Evolutionary conservation across 2,329 filamentous ascomycete genomes (phyloP), one percentile per base, ranked within the genome.

Genomic region (Tolypocladium nubicola): DNA sequence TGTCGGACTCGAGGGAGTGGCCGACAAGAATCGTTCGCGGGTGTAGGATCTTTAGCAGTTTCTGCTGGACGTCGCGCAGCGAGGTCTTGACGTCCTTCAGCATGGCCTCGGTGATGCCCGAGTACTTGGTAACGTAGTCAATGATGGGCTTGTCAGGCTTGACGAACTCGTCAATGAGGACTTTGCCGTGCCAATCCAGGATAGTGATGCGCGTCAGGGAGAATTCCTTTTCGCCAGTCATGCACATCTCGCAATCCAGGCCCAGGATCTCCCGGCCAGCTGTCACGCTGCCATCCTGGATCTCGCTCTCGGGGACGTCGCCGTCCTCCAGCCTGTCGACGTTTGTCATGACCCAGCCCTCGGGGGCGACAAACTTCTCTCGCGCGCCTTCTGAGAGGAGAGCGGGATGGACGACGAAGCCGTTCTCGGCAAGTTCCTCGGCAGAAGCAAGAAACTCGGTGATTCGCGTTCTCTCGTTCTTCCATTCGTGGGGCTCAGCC

Each of bases 211-310:
- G 85, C 1, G 94, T 95, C 49, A 99, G 83, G 40, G 92, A 90
- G 61, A 88, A 90, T 62, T 89, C 83, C 53, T 85, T 85, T 60
- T 87, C 84, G 59, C 86, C 88, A 2, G 91, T 95, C 74, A 90
- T 86, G 70, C 92, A 96, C 94, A 99, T 99, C 73, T 99, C 94
- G 73, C 94, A 99, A 70, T 99, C 94, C 56, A 99, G 78, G 1
- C 90, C 87, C 53, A 95, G 76, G 13, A 97, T 76, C 41, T 87
- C 81, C 61, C 90, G 84, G 40, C 92, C 94, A 37, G 84, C 89
- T 0, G 90, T 95, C 58, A 96, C 76, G 70, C 90, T 93, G 57
- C 91, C 93, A 63, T 86, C 76, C 70, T 96, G 79, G 58, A 96
- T 84, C 56, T 91, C 83, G 6, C 73, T 70, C 54, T 91, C 87